These are phyloP conservation scores for Hymenoscyphus albidus DNA, from an alignment of 2,329 filamentous ascomycete genomes.

Conservation along the genomic window DNA sequence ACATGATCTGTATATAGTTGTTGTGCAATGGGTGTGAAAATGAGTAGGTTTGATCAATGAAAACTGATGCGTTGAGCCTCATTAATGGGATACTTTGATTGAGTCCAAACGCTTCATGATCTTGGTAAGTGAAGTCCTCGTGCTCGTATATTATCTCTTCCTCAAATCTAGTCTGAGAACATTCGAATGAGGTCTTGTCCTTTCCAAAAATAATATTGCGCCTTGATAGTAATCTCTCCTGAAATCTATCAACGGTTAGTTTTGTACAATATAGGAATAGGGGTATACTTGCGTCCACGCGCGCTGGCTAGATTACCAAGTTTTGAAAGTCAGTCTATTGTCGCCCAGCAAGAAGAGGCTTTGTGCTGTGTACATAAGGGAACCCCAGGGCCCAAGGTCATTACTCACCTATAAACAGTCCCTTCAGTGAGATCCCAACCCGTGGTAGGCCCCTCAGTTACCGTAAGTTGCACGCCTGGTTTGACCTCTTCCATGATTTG, in stretches of 20 bases:
- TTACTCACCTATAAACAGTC: not conserved
- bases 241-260: not conserved
- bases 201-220: not conserved
- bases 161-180: not conserved
- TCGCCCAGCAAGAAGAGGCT: too few species aligned
- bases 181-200: not conserved
- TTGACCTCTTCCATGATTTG: not conserved
- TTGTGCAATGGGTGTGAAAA: too few species aligned
- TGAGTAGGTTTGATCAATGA: too few species aligned
- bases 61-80: not conserved
- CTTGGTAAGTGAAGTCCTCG: not conserved
- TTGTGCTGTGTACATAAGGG: not conserved
- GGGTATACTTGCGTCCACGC: not conserved
- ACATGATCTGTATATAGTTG: not conserved
- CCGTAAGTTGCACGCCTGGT: not conserved
- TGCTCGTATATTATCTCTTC: not conserved
- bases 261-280: not conserved
- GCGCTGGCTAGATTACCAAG: not conserved
- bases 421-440: not conserved
- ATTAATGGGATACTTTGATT: not conserved
- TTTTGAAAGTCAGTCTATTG: not conserved
- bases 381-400: not conserved
- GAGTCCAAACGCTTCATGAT: not conserved
- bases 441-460: not conserved
- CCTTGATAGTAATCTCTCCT: not conserved